Conservation (phyloP, 305 asterid genomes). For the Caryopteris hybrid region DNA sequence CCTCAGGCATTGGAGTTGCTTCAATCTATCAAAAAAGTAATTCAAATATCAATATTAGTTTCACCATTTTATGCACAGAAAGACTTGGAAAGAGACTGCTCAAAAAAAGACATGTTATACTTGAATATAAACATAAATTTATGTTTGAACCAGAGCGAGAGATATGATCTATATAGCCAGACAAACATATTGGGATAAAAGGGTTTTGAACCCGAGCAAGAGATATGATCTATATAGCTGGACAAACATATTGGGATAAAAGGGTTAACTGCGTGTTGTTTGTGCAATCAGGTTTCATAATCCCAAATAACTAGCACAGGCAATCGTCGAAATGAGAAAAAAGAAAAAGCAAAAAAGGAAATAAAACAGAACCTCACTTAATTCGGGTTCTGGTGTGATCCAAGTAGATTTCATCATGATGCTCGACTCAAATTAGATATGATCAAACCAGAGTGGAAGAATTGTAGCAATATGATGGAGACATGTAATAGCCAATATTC, state of each 20-base stretch:
- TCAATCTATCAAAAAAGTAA: constrained; percentile 49
- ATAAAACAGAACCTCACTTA: neutral
- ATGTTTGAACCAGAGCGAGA: neutral
- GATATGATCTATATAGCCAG: neutral
- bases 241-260: too few relatives aligned
- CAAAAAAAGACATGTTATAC: neutral
- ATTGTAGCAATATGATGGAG: neutral
- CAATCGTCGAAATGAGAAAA: neutral
- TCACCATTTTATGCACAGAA: neutral
- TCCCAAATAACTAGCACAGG: neutral
- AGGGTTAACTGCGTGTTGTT: too few relatives aligned
- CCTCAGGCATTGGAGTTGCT: constrained; percentile 85
- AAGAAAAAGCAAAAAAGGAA: too few relatives aligned
- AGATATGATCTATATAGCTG: neutral
- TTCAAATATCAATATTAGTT: constrained; percentile 9
- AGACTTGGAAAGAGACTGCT: neutral
- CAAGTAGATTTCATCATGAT: neutral
- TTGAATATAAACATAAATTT: too few relatives aligned
- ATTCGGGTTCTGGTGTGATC: neutral
- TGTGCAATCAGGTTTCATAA: neutral
- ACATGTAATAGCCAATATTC: too few relatives aligned
- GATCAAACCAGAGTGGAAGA: neutral
- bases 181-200: too few relatives aligned
- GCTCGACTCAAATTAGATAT: neutral
- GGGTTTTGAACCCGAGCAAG: neutral